These are phyloP conservation scores for Blastobotrys serpentis DNA, from an alignment of 1,139 yeast genomes.

Conservation along the genomic window DNA sequence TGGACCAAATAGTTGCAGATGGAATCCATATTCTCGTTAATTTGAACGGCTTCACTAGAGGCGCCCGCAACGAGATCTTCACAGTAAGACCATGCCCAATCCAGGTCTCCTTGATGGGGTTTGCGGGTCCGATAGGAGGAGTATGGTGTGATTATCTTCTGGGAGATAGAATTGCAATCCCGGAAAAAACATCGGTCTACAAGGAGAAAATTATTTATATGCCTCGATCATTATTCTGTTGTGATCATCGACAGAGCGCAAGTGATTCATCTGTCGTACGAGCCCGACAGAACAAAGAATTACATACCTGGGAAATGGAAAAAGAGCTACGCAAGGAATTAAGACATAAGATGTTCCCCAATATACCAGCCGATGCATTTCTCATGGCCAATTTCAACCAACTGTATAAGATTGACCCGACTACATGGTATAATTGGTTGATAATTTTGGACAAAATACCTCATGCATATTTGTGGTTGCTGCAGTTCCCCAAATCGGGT, in stretches of 20 bases:
- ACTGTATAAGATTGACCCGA: conserved; percentile 39
- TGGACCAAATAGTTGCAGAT: conserved; percentile 32
- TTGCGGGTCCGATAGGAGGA: conserved; percentile 39
- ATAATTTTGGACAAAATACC: conserved; percentile 33
- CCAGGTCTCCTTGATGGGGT: conserved; percentile 39
- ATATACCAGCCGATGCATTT: conserved; percentile 31
- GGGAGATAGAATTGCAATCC: conserved; percentile 31
- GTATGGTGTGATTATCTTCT: conserved; percentile 38
- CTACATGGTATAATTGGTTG: conserved; percentile 36
- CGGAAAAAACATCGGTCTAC: conserved; percentile 21
- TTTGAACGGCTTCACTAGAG: conserved; percentile 39
- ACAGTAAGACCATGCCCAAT: conserved; percentile 39
- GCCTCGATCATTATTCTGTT: conserved; percentile 38
- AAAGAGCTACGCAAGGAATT: conserved; percentile 27
- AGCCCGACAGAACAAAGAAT: conserved; percentile 12
- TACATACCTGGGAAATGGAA: conserved; percentile 32
- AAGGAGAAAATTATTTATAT: conserved; percentile 36
- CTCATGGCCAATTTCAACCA: conserved; percentile 39
- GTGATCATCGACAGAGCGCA: conserved; percentile 39
- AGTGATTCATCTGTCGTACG: conserved; percentile 26
- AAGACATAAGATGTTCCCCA: conserved; percentile 33
- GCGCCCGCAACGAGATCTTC: conserved; percentile 39
- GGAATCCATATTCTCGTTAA: conserved; percentile 38
- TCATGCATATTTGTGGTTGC: conserved; percentile 37
- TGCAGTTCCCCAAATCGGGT: conserved; percentile 38